These are phyloP conservation scores for Metschnikowia shivogae DNA, from an alignment of 805 yeast species.

Conservation along the genomic window DNA sequence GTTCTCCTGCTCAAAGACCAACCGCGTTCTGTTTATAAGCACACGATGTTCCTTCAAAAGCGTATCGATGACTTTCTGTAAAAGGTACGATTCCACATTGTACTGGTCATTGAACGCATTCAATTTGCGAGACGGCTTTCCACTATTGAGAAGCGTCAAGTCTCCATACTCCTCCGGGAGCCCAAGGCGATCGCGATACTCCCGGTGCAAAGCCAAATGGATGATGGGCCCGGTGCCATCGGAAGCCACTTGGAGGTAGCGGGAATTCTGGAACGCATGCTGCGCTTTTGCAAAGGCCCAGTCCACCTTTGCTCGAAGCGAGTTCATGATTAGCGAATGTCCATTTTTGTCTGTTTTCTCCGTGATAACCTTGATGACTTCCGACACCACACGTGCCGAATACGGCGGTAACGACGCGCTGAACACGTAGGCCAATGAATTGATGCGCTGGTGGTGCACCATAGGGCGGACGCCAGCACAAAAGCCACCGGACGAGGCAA, in stretches of 20 bases:
- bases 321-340: constrained; percentile 27
- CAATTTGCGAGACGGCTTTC: constrained; percentile 40
- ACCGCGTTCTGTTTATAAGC: constrained; percentile 60
- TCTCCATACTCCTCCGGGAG: constrained; percentile 53
- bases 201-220: constrained; percentile 56
- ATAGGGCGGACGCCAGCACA: constrained; percentile 82
- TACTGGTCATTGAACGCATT: constrained; percentile 40
- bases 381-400: constrained; percentile 64
- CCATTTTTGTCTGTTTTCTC: constrained; percentile 31
- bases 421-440: constrained; percentile 85
- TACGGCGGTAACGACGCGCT: constrained; percentile 95
- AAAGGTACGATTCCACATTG: constrained; percentile 53
- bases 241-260: constrained; percentile 52
- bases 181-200: constrained; percentile 39
- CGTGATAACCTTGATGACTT: constrained; percentile 46
- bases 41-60: constrained; percentile 49
- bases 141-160: constrained; percentile 38
- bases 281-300: constrained; percentile 39
- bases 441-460: constrained; percentile 89
- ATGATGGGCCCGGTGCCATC: constrained; percentile 59
- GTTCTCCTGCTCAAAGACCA: constrained; percentile 58
- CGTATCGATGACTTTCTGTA: constrained; percentile 64
- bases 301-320: constrained; percentile 39
- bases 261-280: constrained; percentile 32
- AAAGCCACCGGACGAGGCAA: constrained; percentile 89